Evolutionary conservation across 345 rosid genomes (phyloP).

Genomic region (Linum usitatissimum): DNA sequence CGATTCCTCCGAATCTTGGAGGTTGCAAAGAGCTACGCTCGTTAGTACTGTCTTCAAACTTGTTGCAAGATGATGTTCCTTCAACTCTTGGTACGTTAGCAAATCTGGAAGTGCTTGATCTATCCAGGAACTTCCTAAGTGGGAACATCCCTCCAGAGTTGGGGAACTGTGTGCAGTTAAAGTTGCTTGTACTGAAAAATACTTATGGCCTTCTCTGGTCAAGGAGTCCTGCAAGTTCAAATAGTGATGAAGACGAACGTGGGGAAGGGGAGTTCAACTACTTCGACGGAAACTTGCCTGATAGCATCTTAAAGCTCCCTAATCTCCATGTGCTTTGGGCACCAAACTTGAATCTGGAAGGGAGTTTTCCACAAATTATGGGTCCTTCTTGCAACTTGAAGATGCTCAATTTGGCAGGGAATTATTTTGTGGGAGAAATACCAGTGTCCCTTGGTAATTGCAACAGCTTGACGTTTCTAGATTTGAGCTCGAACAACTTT

Average conservation of each 20-base stretch:
- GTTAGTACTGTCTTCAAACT: conserved; percentile 31
- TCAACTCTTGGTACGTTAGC: conserved; percentile 20
- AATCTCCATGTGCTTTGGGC: conserved; percentile 35
- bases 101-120: conserved; percentile 37
- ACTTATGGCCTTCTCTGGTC: conserved; percentile 26
- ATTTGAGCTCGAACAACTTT: conserved; percentile 39
- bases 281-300: conserved; percentile 31
- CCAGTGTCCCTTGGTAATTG: conserved; percentile 23
- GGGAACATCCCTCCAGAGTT: conserved; percentile 34
- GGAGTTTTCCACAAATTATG: conserved; percentile 25
- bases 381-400: conserved; percentile 21
- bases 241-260: conserved; percentile 14
- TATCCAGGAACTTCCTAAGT: conserved; percentile 36
- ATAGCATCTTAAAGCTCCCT: conserved; percentile 24
- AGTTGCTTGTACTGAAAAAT: conserved; percentile 30
- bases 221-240: conserved; percentile 11
- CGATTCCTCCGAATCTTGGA: conserved; percentile 32
- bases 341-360: conserved; percentile 29
- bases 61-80: conserved; percentile 32
- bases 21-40: conserved; percentile 27
- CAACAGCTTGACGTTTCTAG: conserved; percentile 32
- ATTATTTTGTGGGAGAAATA: conserved; percentile 28
- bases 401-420: conserved; percentile 36
- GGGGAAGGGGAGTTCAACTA: conserved; percentile 33
- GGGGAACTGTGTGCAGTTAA: conserved; percentile 27